Evolutionary conservation across 2,329 filamentous ascomycete genomes (phyloP), one percentile per base, ranked within the genome.

Genomic region (Byssochlamys sp.): DNA sequence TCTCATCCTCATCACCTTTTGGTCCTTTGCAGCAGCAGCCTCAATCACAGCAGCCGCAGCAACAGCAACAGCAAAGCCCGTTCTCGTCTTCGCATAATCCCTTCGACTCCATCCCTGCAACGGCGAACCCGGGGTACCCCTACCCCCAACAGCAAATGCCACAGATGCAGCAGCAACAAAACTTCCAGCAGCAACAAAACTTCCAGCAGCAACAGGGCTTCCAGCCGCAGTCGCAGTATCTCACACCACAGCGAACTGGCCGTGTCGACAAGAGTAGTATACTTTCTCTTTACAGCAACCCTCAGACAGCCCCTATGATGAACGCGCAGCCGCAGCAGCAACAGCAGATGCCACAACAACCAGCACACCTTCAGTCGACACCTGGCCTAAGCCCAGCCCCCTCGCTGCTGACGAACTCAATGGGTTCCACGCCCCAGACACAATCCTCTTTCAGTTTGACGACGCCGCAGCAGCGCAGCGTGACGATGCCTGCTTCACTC

Each of bases 181-280:
- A 59, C n/a, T 66, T 65, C 52, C 65, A 66, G 50, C 61, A 48
- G 26, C 63, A 62, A 49, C 57, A 59, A 19, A 19, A 59, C n/a
- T 66, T 65, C 52, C 65, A 66, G 50, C 61, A 48, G 26, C 63
- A 62, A 49, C 57, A 59, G 19, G 19, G 19, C 48, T 33, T 53
- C 54, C 62, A 63, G 29, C 58, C 53, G 50, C 63, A 61, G 52
- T 58, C 59, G 54, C 70, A 73, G 60, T 66, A 66, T 35, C 64
- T 75, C n/a, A 62, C 63, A 28, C 62, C 72, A 3, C 77, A 78
- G 61, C 68, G 69, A 50, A 77, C 75, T 3, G 71, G 73, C 24
- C 71, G 73, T 35, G 67, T 78, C 59, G 75, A 79, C 58, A 80
- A 78, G 62, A 72, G 69, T 39, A 75, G 72, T 55, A 79, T 79